A percentile compares a stretch with the other conserved stretches of the same genome.
Conservation (phyloP, 1,284 basidiomycete genomes). For the Sporisorium graminicola region DNA sequence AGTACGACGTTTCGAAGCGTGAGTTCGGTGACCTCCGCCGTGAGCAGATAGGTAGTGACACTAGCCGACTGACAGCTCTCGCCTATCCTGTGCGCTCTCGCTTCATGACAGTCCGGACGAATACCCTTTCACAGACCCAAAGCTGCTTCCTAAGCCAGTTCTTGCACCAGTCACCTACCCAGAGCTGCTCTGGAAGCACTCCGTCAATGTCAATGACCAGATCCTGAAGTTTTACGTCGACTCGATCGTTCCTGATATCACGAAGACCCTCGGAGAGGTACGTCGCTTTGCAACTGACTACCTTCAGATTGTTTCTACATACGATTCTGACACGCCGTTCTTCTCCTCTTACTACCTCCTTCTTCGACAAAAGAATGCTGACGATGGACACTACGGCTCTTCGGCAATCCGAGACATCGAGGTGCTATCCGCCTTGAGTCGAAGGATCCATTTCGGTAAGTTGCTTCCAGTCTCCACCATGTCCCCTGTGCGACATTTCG, state of each 20-base stretch:
- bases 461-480: too few relatives aligned
- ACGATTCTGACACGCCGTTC: neutral
- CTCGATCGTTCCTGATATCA: conserved; percentile 84
- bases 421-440: conserved; percentile 90
- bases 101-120: conserved; percentile 79
- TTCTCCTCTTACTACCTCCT: neutral
- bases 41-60: neutral
- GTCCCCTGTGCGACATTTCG: neutral
- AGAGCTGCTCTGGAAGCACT: conserved; percentile 80
- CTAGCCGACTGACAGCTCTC: neutral
- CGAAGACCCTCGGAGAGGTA: conserved; percentile 70
- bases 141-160: conserved; percentile 84
- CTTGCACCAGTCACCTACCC: conserved; percentile 83
- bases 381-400: conserved; percentile 97
- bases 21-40: conserved; percentile 7
- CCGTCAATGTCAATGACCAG: conserved; percentile 87
- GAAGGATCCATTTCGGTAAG: conserved; percentile 96
- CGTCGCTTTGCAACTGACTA: neutral
- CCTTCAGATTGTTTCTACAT: neutral
- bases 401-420: conserved; percentile 94
- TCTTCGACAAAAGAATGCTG: conserved; percentile 73
- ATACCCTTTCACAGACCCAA: conserved; percentile 85
- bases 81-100: neutral
- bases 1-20: conserved; percentile 48
- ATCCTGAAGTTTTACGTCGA: conserved; percentile 91